Base-by-base conservation (phyloP, 345 rosid species). In the Linum tenue region DNA sequence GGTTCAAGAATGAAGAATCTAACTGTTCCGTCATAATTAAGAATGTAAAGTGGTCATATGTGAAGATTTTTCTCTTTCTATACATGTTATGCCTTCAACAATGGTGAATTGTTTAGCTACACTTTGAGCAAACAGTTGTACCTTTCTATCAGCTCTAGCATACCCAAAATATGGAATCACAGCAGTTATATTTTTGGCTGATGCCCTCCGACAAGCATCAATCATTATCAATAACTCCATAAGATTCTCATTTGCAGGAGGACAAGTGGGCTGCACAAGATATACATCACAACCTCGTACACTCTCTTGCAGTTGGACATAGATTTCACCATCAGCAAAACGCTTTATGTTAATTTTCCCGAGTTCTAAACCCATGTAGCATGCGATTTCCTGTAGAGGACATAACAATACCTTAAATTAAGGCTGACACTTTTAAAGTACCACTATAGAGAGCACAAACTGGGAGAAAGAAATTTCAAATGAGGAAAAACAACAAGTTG, bases 81-180 rank as follows among this genome's bases (percentile, higher is more conserved):
- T 48, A 41, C 44, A 41, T 41, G 6, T 8, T 8, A 8, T 41
- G 44, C n/a, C 2, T 5, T 5, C 17, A 56, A 56, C 2, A 1
- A 2, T 10, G 59, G 15, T n/a, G 7, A n/a, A 56, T 11, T 31
- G 15, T 15, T 10, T 22, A 37, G 59, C 12, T 22, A 57, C 9
- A 7, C 8, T 31, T 57, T 31, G 9, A 35, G 60, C 11, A 16
- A 22, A 37, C 38, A 37, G 36, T 15, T 14, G 67, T 76, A 87
- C 98, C 97, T 92, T 92, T 75, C 97, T 79, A 80, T 92, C 98
- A 70, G 98, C 98, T 70, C 97, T 83, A 57, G 98, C 98, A 73
- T 90, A 90, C 53, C 97, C 98, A 77, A 92, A 92, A 80, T 92
- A 92, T 5, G 98, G 98, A 71, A 92, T 88, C 9, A 92, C 98